Base-by-base conservation (phyloP, 2,329 filamentous ascomycete genomes). In the Fusarium sp. region DNA sequence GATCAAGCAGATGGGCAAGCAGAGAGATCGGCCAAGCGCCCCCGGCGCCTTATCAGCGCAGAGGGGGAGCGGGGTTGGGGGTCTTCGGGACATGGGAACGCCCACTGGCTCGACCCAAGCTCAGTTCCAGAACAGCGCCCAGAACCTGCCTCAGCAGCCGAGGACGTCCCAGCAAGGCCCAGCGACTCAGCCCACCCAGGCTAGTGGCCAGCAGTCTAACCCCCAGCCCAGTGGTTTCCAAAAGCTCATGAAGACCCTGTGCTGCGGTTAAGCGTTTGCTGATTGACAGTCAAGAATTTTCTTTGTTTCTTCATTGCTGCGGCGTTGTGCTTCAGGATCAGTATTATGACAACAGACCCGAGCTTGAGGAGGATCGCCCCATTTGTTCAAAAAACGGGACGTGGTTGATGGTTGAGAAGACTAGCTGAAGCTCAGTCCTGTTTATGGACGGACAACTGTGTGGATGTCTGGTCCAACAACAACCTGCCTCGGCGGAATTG, bases 51-150 rank as follows among this genome's bases (percentile, higher is more conserved):
- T 90, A 79, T 86, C 87, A 79, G 85, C 87, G 77, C 92, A 94
- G 85, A 89, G 93, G 83, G 88, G 87, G 81, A 94, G 89, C 86
- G 89, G 86, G 83, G 86, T 85, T 82, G 88, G 88, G 84, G 89
- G 87, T 78, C 85, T 89, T 75, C 86, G 89, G 78, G 92, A 96
- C 78, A 88, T 91, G 79, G 88, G 89, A 76, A 95, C 94, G 69
- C 92, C 94, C 73, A 91, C 94, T 77, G 93, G 91, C 74, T 97
- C 93, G 77, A 97, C 93, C 68, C 93, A 96, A 80, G 95, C 95
- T 71, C 95, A 97, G 78, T 97, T 97, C 85, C 94, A 97, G 83
- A 95, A 93, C 86, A 97, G 93, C 83, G 92, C 91, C 76, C 92
- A 93, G 78, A 96, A 97, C 79, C 86, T 97, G 69, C 87, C 91